phyloP scores from a whole-genome alignment of 2,329 filamentous ascomycete genomes.

The Allantophomopsis cytisporea region DNA sequence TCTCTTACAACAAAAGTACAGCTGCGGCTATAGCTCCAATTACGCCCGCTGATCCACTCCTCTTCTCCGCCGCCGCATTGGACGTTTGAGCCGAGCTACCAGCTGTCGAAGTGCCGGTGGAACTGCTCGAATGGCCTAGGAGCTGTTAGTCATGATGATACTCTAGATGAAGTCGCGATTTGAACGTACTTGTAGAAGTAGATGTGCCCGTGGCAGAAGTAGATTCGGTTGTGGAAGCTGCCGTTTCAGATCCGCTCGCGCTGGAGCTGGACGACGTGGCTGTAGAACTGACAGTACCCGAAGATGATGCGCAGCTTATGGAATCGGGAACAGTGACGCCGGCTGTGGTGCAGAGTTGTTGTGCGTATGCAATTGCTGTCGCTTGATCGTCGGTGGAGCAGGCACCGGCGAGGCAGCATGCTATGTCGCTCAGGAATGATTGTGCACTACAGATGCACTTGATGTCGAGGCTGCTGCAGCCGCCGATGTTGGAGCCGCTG shows the following conservation, averaged over 20 bases:
- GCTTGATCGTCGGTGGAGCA: conserved; percentile 27
- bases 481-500: conserved; percentile 23
- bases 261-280: neutral
- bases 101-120: no score
- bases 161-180: no score
- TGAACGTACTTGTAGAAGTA: no score
- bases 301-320: conserved; percentile 6
- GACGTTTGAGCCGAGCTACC: no score
- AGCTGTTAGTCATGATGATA: no score
- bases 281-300: neutral
- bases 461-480: conserved; percentile 25
- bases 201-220: neutral
- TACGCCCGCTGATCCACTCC: no score
- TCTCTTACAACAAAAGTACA: no score
- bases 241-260: neutral
- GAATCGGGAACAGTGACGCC: conserved; percentile 17
- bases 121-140: no score
- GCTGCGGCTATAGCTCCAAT: no score
- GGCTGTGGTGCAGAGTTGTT: conserved; percentile 18
- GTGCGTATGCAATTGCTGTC: conserved; percentile 17
- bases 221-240: neutral
- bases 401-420: conserved; percentile 31
- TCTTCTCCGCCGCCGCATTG: no score
- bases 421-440: conserved; percentile 30
- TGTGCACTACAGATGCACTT: conserved; percentile 32